These are phyloP conservation scores for Talaromyces sp. DNA, from an alignment of 2,329 filamentous ascomycete genomes.

Conservation along the genomic window DNA sequence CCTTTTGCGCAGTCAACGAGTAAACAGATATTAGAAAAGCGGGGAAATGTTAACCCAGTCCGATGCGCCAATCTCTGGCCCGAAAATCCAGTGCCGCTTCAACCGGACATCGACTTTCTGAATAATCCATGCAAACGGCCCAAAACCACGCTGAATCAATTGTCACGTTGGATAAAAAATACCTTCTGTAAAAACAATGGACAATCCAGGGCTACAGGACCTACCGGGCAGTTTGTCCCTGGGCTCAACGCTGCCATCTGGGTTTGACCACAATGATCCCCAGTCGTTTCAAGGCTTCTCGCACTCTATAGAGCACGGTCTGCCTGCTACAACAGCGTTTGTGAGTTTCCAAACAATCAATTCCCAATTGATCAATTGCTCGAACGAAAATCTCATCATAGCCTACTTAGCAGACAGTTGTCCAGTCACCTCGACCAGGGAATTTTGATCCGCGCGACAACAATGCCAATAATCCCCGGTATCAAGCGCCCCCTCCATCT, in stretches of 20 bases:
- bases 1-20: not conserved
- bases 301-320: conserved; percentile 15
- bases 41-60: conserved; percentile 1
- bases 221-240: conserved; percentile 16
- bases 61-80: conserved; percentile 1
- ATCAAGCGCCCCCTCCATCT: conserved; percentile 1
- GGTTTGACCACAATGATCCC: conserved; percentile 18
- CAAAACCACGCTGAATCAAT: not conserved
- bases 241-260: conserved; percentile 17
- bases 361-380: not conserved
- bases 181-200: conserved; percentile 17
- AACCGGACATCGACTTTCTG: conserved; percentile 4
- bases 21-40: conserved; percentile 1
- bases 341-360: not conserved
- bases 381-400: not conserved
- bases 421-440: not conserved
- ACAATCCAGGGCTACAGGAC: conserved; percentile 16
- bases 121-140: not conserved
- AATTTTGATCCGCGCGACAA: conserved; percentile 7
- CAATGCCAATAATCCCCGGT: conserved; percentile 8
- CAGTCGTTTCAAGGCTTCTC: conserved; percentile 24
- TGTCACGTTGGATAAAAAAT: not conserved
- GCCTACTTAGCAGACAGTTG: not conserved
- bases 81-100: conserved; percentile 15
- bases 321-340: conserved; percentile 2